A percentile compares a stretch with the other conserved stretches of the same genome.
phyloP scores from a whole-genome alignment of 1,139 yeast genomes.

The Geotrichum klebahnii region DNA sequence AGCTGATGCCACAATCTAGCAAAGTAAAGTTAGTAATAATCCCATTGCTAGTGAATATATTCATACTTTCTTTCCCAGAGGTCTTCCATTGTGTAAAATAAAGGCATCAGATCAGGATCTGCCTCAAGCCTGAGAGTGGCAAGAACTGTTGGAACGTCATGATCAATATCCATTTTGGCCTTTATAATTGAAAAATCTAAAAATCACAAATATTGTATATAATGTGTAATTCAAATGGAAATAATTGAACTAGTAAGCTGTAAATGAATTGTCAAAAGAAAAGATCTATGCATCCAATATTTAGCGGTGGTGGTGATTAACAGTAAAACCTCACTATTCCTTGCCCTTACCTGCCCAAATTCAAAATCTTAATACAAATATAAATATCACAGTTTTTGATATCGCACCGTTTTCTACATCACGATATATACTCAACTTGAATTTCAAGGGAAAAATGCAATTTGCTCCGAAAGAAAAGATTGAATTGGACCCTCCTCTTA shows the following conservation, averaged over 20 bases:
- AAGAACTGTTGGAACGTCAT: conserved; percentile 54
- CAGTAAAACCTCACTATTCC: too few relatives aligned
- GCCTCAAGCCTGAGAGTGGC: conserved; percentile 67
- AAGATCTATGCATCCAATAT: too few relatives aligned
- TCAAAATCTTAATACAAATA: too few relatives aligned
- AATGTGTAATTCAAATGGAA: too few relatives aligned
- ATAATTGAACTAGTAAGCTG: too few relatives aligned
- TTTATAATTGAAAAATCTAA: too few relatives aligned
- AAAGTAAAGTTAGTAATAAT: conserved; percentile 20
- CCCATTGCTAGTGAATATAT: too few relatives aligned
- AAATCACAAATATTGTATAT: too few relatives aligned
- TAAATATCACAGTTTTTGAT: neutral
- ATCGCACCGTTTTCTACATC: neutral
- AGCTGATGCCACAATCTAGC: conserved; percentile 66
- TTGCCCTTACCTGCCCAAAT: too few relatives aligned
- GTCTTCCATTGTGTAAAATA: conserved; percentile 77
- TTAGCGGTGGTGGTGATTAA: too few relatives aligned
- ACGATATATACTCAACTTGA: neutral
- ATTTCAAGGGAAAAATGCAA: neutral
- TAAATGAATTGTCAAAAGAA: too few relatives aligned
- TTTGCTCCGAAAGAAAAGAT: conserved; percentile 51
- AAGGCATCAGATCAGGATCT: conserved; percentile 57
- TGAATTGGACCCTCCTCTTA: conserved; percentile 47
- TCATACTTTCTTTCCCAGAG: conserved; percentile 69
- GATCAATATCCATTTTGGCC: conserved; percentile 36